Evolutionary conservation across 78 protist species (phyloP).

Genomic region (Capsaspora owczarzaki): DNA sequence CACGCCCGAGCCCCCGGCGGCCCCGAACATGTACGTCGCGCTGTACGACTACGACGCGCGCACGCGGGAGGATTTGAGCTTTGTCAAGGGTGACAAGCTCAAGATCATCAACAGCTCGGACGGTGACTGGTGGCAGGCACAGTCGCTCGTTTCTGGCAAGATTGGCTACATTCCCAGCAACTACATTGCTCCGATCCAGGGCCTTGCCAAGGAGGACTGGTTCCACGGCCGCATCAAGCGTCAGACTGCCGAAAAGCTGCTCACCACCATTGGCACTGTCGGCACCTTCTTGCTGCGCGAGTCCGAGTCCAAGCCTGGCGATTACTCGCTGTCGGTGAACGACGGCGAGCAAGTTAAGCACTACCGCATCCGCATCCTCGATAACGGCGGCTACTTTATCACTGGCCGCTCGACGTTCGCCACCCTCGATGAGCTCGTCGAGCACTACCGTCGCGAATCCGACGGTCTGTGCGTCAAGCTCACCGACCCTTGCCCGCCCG

Average conservation of each 20-base stretch:
- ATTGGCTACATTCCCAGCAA: conserved; percentile 34
- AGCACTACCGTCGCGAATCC: conserved; percentile 2
- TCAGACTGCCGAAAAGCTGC: background rate
- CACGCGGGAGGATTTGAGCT: background rate
- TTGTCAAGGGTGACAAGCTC: conserved; percentile 8
- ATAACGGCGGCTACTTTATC: conserved; percentile 8
- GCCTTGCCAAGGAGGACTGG: conserved; percentile 5
- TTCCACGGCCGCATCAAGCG: background rate
- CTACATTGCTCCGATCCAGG: conserved; percentile 9
- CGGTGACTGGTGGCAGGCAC: conserved; percentile 47
- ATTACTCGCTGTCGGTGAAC: background rate
- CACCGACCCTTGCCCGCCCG: conserved; percentile 2
- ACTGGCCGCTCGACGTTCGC: background rate
- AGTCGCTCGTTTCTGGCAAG: background rate
- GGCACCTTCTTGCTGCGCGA: conserved; percentile 3
- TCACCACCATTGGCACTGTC: background rate
- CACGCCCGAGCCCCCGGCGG: conserved; percentile 9
- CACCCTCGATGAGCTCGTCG: background rate
- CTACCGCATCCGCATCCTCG: conserved; percentile 14
- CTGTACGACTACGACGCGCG: conserved; percentile 4
- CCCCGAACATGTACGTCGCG: background rate
- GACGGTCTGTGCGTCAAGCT: conserved; percentile 28
- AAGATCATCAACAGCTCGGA: conserved; percentile 12
- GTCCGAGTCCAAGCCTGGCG: background rate
- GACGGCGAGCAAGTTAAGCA: conserved; percentile 24